These are phyloP conservation scores for Boletus huronensis DNA, from an alignment of 768 basidiomycete genomes.

Conservation along the genomic window DNA sequence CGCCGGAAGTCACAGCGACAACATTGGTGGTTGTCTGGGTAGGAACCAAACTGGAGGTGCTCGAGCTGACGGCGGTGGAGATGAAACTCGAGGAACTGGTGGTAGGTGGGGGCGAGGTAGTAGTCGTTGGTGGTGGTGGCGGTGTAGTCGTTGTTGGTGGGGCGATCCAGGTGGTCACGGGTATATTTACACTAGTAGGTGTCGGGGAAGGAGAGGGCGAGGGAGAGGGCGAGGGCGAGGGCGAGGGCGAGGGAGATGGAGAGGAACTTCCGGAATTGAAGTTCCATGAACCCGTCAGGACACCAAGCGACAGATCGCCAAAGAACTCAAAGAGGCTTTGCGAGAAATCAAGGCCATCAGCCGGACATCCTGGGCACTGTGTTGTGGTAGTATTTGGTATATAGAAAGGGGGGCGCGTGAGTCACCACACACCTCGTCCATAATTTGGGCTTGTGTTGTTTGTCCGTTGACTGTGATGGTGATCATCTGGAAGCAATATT, in stretches of 20 bases:
- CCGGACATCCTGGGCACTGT: constrained; percentile 67
- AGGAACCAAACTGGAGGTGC: constrained; percentile 22
- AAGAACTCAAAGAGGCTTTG: constrained; percentile 64
- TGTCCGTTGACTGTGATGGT: constrained; percentile 60
- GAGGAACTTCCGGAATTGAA: constrained; percentile 32
- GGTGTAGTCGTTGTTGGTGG: constrained; percentile 21
- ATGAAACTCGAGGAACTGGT: constrained; percentile 15
- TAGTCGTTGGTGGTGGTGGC: constrained; percentile 25
- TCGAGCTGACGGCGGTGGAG: constrained; percentile 5
- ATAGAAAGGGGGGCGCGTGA: neutral
- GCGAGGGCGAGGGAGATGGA: constrained; percentile 20
- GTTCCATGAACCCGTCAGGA: constrained; percentile 58
- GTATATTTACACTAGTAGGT: constrained; percentile 10
- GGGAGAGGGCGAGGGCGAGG: constrained; percentile 26
- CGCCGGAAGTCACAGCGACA: constrained; percentile 12
- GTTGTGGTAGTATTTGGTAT: neutral
- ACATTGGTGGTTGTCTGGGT: constrained; percentile 18
- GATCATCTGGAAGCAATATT: constrained; percentile 58
- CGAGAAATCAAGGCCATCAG: constrained; percentile 65
- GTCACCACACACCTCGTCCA: constrained; percentile 48
- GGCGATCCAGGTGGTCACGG: constrained; percentile 22
- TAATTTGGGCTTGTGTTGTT: constrained; percentile 52
- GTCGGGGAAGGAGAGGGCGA: constrained; percentile 14
- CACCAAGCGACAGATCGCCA: constrained; percentile 43
- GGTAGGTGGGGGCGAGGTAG: constrained; percentile 11